Conservation (phyloP, 495 filamentous ascomycete species). For the Penicillium mononematosum region DNA sequence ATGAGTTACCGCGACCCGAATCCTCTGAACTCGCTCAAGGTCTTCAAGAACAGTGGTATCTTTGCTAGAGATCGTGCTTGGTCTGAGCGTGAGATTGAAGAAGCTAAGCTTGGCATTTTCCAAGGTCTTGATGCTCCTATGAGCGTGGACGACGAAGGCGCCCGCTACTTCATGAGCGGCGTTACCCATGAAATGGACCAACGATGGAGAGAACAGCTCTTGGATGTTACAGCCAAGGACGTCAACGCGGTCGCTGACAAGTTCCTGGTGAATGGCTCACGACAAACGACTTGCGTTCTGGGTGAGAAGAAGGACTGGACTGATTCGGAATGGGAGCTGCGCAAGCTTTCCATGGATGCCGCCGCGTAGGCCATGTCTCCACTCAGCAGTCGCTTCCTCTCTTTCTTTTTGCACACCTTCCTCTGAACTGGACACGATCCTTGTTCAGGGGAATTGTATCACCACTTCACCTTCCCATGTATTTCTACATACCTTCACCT, state of each 20-base stretch:
- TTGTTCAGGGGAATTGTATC: conserved; percentile 1
- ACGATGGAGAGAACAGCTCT: conserved; percentile 74
- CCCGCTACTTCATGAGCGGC: conserved; percentile 79
- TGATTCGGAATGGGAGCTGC: conserved; percentile 42
- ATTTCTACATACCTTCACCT: conserved; percentile 20
- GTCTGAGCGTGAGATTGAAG: conserved; percentile 85
- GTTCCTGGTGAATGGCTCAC: conserved; percentile 70
- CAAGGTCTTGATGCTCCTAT: conserved; percentile 91
- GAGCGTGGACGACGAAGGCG: conserved; percentile 83
- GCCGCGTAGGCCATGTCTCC: conserved; percentile 15
- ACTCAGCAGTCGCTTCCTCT: not conserved
- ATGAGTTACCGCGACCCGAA: conserved; percentile 98
- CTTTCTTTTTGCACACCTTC: not conserved
- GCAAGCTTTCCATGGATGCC: conserved; percentile 44
- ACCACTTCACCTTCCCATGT: conserved; percentile 19
- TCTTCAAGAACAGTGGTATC: conserved; percentile 78
- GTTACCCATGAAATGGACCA: conserved; percentile 90
- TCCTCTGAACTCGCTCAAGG: conserved; percentile 78
- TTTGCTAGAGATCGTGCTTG: conserved; percentile 84
- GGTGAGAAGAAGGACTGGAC: conserved; percentile 84
- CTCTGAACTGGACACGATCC: not conserved
- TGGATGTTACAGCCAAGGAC: conserved; percentile 81
- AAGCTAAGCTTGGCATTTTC: conserved; percentile 94
- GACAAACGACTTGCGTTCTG: conserved; percentile 61
- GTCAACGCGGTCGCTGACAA: conserved; percentile 78